phyloP scores from a whole-genome alignment of 2,329 filamentous ascomycete species.

The Beauveria sp. region DNA sequence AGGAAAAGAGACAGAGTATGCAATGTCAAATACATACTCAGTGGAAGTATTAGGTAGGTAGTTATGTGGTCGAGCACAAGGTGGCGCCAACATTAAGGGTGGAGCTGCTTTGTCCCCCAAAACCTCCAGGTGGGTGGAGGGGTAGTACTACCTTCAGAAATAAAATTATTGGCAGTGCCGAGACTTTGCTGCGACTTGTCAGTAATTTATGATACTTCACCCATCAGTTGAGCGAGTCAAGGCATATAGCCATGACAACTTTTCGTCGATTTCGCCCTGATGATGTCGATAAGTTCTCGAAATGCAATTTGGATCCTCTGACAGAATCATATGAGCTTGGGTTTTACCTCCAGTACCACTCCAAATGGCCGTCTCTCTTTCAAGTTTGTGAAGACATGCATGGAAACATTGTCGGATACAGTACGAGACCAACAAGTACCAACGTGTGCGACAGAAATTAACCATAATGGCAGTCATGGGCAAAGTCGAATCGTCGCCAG shows the following conservation, averaged over 20 bases:
- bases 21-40: not conserved
- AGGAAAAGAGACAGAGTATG: not conserved
- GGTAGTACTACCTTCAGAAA: not conserved
- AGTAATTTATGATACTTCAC: not conserved
- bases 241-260: conserved; percentile 55
- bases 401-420: conserved; percentile 91
- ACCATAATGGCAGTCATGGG: conserved; percentile 69
- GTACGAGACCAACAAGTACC: conserved; percentile 42
- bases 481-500: conserved; percentile 83
- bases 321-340: conserved; percentile 97
- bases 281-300: conserved; percentile 83
- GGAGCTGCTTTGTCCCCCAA: conserved; percentile 2
- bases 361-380: conserved; percentile 92
- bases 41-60: too few species aligned
- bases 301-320: conserved; percentile 89
- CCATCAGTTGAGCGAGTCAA: not conserved
- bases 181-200: not conserved
- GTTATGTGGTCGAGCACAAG: not conserved
- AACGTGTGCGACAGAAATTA: conserved; percentile 15
- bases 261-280: conserved; percentile 77
- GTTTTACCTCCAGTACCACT: conserved; percentile 94
- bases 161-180: not conserved
- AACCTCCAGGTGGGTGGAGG: conserved; percentile 1
- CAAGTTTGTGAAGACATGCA: conserved; percentile 79
- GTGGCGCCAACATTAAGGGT: conserved; percentile 4